These are phyloP conservation scores for Digitaria exilis DNA, from an alignment of 202 grass and related monocot species.

Conservation along the genomic window DNA sequence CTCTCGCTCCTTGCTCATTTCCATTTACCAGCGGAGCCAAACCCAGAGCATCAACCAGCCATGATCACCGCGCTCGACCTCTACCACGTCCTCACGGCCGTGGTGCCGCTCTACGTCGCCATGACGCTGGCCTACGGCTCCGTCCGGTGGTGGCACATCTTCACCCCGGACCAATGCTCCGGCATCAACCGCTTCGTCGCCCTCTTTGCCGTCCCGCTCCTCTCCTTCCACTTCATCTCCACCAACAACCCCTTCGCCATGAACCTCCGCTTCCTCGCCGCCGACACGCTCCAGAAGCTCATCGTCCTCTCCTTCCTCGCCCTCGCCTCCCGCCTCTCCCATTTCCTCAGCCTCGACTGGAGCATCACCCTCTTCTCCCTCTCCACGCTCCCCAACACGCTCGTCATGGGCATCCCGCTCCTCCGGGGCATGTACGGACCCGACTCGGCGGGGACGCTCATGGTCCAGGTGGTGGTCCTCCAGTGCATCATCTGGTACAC, in stretches of 20 bases:
- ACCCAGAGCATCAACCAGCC: background rate
- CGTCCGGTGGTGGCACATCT: slow-evolving; percentile 90
- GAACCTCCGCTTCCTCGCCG: slow-evolving; percentile 89
- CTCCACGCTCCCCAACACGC: slow-evolving; percentile 89
- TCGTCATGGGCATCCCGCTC: slow-evolving; percentile 94
- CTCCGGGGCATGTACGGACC: slow-evolving; percentile 82
- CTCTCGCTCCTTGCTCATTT: no score
- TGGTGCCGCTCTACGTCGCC: slow-evolving; percentile 88
- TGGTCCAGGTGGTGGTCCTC: slow-evolving; percentile 98
- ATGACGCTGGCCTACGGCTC: slow-evolving; percentile 94
- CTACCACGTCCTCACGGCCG: slow-evolving; percentile 84
- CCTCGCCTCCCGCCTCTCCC: slow-evolving; percentile 32
- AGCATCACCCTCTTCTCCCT: slow-evolving; percentile 91
- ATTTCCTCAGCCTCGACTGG: slow-evolving; percentile 58
- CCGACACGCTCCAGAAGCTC: slow-evolving; percentile 89
- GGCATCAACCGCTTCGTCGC: slow-evolving; percentile 98
- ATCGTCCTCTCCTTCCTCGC: slow-evolving; percentile 52
- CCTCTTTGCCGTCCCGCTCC: slow-evolving; percentile 92
- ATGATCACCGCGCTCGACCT: slow-evolving; percentile 90
- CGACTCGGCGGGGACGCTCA: slow-evolving; percentile 60
- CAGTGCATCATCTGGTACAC: slow-evolving; percentile 99
- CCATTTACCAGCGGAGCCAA: background rate
- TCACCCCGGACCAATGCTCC: slow-evolving; percentile 86
- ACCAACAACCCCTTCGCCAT: slow-evolving; percentile 83
- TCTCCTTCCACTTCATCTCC: slow-evolving; percentile 98